Percentiles rank a stretch among this genome's conserved stretches.
Conservation (phyloP, 352 stramenopile species). For the Plasmopara halstedii region DNA sequence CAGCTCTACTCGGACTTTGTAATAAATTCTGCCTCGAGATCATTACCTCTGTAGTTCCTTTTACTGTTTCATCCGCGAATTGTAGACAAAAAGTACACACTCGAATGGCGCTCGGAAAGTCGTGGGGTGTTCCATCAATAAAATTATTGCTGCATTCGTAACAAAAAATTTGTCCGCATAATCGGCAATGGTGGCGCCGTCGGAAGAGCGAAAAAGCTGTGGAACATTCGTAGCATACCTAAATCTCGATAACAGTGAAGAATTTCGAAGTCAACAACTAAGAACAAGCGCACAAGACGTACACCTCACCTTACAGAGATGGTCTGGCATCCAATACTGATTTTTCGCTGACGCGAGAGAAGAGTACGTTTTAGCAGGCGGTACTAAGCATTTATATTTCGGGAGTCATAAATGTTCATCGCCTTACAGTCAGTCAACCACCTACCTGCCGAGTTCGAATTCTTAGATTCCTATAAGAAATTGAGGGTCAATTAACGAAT, state of each 20-base stretch:
- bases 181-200: slow-evolving; percentile 78
- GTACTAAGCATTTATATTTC: slow-evolving; percentile 7
- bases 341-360: slow-evolving; percentile 36
- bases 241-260: background rate
- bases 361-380: slow-evolving; percentile 22
- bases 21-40: slow-evolving; percentile 9
- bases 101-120: slow-evolving; percentile 47
- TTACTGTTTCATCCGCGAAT: slow-evolving; percentile 36
- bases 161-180: slow-evolving; percentile 83
- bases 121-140: slow-evolving; percentile 49
- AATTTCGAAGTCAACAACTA: background rate
- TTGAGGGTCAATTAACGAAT: background rate
- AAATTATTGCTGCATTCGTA: slow-evolving; percentile 78
- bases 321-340: slow-evolving; percentile 83
- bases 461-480: slow-evolving; percentile 12
- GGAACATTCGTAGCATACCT: slow-evolving; percentile 83
- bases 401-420: background rate
- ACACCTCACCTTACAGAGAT: slow-evolving; percentile 62
- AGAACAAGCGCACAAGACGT: background rate
- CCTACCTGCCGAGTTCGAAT: slow-evolving; percentile 11
- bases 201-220: slow-evolving; percentile 75
- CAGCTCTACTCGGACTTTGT: slow-evolving; percentile 16
- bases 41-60: slow-evolving; percentile 20
- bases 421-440: background rate
- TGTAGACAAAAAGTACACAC: slow-evolving; percentile 72